Evolutionary conservation across 441 rosid species (phyloP), one percentile per base, ranked within the genome.

Genomic region (Daphne laureola): DNA sequence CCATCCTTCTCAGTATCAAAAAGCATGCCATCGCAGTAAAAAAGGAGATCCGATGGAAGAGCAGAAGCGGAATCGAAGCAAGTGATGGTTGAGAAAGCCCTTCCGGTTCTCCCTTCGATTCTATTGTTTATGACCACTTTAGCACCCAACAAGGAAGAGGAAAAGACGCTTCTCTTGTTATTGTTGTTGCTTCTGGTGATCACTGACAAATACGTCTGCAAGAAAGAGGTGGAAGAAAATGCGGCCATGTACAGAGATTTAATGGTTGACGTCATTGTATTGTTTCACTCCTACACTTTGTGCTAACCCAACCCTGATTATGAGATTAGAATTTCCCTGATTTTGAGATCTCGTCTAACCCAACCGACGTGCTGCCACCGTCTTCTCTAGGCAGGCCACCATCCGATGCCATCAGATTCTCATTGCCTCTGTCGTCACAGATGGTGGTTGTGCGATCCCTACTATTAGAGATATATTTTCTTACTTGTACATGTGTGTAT

Each of bases 1-100:
- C 96, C 98, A 60, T 89, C 98, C 70, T 83, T 86, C 78, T 89
- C 96, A 16, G 96, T 89, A 58, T 92, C 98, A 47, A 89, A 97
- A 16, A 84, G 97, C 15, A 92, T 97, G 14, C 98, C 96, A 58
- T 92, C 98, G 57, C 98, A 92, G 57, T 92, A 90, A 52, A 92
- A 88, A 25, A 86, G 77, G 51, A 89, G 90, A 52, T 94, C 97
- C 2, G 86, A 73, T 4, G 90, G 98, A 63, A 89, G 78, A 67
- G 62, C 67, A 35, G 77, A 48, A 35, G 77, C 50, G 63, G 84
- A 62, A 43, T 80, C 75, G 6, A 71, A 82, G 75, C 86, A 70
- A 42, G 66, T 62, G 59, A 71, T 6, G 43, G 69, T 62, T 4
- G 42, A 35, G 58, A 61, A 57, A 48, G 63, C 25, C 14, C 31